phyloP scores from a whole-genome alignment of 2,329 filamentous ascomycete species.

The Hymenoscyphus linearis region DNA sequence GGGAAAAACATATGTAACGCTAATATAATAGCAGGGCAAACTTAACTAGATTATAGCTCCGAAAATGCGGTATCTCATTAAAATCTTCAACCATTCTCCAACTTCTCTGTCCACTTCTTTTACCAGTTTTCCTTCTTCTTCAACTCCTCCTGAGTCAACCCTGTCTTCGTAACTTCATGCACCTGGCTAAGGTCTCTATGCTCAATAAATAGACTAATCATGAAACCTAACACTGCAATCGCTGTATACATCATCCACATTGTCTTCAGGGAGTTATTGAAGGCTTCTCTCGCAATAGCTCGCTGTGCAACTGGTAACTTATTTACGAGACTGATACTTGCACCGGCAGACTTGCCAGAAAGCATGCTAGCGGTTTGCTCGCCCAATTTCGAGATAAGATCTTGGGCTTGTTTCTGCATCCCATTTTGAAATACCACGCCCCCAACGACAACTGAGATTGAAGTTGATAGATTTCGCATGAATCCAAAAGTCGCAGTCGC shows the following conservation, averaged over 20 bases:
- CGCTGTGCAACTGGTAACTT: constrained; percentile 12
- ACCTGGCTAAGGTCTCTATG: constrained; percentile 41
- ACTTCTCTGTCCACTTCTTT: constrained; percentile 7
- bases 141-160: constrained; percentile 19
- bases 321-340: constrained; percentile 17
- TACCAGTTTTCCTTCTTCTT: constrained; percentile 18
- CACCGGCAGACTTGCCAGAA: constrained; percentile 21
- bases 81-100: no score
- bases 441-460: constrained; percentile 44
- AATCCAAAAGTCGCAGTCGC: constrained; percentile 61
- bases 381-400: constrained; percentile 22
- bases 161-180: constrained; percentile 40
- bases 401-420: constrained; percentile 26
- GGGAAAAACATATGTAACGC: no score
- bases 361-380: constrained; percentile 19
- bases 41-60: no score
- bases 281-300: constrained; percentile 14
- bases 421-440: constrained; percentile 47
- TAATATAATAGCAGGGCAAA: no score
- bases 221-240: constrained; percentile 32
- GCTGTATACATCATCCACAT: constrained; percentile 32
- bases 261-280: constrained; percentile 11
- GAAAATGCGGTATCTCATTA: no score
- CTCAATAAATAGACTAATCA: constrained; percentile 40
- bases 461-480: constrained; percentile 45